A percentile compares a stretch with the other conserved stretches of the same genome.
Evolutionary conservation across 306 rosid species (phyloP).

Genomic region (Hippophae rhamnoides): DNA sequence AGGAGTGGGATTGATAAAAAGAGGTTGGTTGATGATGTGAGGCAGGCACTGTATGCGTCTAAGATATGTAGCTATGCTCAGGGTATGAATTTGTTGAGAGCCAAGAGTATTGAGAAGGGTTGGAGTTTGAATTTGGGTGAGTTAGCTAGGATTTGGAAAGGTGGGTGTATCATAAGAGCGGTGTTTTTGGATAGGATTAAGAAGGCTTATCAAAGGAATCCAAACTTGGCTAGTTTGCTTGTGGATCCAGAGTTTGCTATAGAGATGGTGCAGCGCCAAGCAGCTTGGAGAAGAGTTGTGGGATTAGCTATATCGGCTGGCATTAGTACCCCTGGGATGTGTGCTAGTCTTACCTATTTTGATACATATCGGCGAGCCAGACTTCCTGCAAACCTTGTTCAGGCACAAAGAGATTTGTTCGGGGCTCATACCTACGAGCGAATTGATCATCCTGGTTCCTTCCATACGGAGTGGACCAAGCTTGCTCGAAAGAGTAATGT

Average conservation of each 20-base stretch:
- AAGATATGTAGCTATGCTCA: constrained; percentile 81
- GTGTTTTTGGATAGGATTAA: constrained; percentile 73
- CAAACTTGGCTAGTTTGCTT: constrained; percentile 59
- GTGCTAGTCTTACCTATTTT: constrained; percentile 71
- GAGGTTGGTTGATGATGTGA: constrained; percentile 57
- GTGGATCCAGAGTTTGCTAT: constrained; percentile 67
- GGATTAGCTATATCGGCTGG: constrained; percentile 38
- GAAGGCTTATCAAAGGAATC: constrained; percentile 67
- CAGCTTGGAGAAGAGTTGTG: constrained; percentile 73
- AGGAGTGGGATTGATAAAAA: constrained; percentile 42
- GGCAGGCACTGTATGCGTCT: constrained; percentile 73
- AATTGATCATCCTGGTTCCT: constrained; percentile 23
- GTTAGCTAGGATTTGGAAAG: constrained; percentile 75
- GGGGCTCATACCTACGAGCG: constrained; percentile 37
- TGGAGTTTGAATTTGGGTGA: constrained; percentile 75
- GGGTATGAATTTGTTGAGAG: constrained; percentile 72
- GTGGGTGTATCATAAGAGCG: constrained; percentile 67
- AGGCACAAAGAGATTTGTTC: constrained; percentile 32
- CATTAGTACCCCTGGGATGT: constrained; percentile 75
- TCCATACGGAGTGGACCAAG: constrained; percentile 36
- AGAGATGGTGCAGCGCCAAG: constrained; percentile 69
- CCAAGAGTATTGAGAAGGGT: constrained; percentile 54
- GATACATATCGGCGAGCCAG: constrained; percentile 62
- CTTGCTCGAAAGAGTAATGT: constrained; percentile 10
- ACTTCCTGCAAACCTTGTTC: constrained; percentile 48